These are phyloP conservation scores for Aphanomyces invadans DNA, from an alignment of 352 stramenopile species.

Conservation along the genomic window DNA sequence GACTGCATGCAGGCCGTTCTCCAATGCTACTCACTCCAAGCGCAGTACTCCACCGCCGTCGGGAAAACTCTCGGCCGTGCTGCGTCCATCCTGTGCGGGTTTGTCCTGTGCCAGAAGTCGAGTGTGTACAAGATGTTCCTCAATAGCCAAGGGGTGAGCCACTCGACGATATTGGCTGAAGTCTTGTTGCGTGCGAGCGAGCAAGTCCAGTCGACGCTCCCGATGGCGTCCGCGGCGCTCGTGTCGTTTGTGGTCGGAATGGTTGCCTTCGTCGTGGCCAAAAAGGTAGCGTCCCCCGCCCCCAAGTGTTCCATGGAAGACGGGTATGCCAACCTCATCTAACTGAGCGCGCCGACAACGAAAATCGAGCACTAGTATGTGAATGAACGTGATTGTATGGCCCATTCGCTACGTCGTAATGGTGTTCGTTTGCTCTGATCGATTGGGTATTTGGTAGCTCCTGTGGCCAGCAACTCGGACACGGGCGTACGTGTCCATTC, in stretches of 20 bases:
- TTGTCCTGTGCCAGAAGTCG: conserved; percentile 20
- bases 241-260: conserved; percentile 23
- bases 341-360: too few relatives aligned
- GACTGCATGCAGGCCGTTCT: conserved; percentile 23
- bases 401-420: too few relatives aligned
- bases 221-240: not conserved
- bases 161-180: conserved; percentile 19
- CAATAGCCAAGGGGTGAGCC: not conserved
- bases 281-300: not conserved
- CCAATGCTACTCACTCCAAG: conserved; percentile 18
- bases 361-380: not conserved
- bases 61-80: conserved; percentile 20
- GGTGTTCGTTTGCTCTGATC: too few relatives aligned
- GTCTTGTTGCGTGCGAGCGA: conserved; percentile 13
- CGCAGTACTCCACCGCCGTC: conserved; percentile 2
- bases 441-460: too few relatives aligned
- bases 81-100: conserved; percentile 15
- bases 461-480: too few relatives aligned
- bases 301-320: conserved; percentile 22
- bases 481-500: too few relatives aligned
- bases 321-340: conserved; percentile 24
- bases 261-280: conserved; percentile 15
- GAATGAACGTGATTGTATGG: too few relatives aligned
- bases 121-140: conserved; percentile 14
- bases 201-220: not conserved